Base-by-base conservation (phyloP, 495 filamentous ascomycete species). In the Parathielavia hyrcaniae region DNA sequence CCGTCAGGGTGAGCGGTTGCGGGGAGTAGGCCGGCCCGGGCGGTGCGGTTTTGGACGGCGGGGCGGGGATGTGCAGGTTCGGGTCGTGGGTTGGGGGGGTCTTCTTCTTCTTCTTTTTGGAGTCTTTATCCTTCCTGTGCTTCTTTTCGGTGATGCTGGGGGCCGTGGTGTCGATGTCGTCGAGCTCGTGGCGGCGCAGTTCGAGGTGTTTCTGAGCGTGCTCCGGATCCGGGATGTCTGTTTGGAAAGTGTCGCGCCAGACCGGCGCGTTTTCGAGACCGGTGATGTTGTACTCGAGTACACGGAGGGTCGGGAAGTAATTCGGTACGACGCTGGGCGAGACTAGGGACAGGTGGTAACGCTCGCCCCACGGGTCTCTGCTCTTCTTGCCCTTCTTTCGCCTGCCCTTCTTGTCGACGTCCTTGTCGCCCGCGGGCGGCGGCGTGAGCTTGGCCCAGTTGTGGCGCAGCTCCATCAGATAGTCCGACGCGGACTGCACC, bases 11-110 rank as follows among this genome's bases (percentile, higher is more conserved):
- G 23, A 96, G 75, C 0, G 89, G 73, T 68, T 99, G 95, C 32
- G 87, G 84, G 4, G 86, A 92, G 70, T 99, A 97, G 4, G 89
- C 95, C 0, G 93, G 93, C 2, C 93, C 93, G 0, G 93, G 95
- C 11, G 84, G 83, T 23, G 86, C 68, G 5, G 81, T 78, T 62
- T 84, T 82, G 1, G 90, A 83, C 12, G 93, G 93, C 1, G 84
- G 79, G 8, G 80, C 67, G 0, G 93, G 93, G 4, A 91, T 68
- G 48, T 74, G 74, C 61, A 92, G 80, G 7, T 81, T 65, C 9
- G 84, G 84, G 51, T 79, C 71, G 64, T 85, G 83, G 12, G 80
- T 76, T 48, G 38, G 45, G 17, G 52, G 51, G 7, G 81, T 76
- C 57, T 81, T 48, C 32, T 13, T 13, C 14, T 40, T 39, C n/a